phyloP scores from a whole-genome alignment of 2,329 filamentous ascomycete species.

The Penicillium concentricum region DNA sequence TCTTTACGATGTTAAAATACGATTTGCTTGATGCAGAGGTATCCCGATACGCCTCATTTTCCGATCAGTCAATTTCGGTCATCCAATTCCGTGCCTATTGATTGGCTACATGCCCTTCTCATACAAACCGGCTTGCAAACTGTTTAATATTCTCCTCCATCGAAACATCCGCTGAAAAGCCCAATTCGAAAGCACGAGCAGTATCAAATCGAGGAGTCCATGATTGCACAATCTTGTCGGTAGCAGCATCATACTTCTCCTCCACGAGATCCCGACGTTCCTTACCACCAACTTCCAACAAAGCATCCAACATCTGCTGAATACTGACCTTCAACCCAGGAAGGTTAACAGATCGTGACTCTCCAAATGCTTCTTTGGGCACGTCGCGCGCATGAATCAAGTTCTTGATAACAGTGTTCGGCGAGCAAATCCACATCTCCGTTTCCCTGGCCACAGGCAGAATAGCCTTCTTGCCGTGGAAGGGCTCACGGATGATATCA shows the following conservation, averaged over 20 bases:
- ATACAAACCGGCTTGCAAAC: conserved; percentile 37
- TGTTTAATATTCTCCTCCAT: conserved; percentile 43
- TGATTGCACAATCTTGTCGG: conserved; percentile 59
- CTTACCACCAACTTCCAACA: conserved; percentile 56
- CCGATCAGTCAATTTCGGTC: conserved; percentile 1
- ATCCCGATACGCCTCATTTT: background rate
- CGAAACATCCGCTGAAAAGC: conserved; percentile 43
- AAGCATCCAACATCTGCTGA: conserved; percentile 61
- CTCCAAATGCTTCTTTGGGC: conserved; percentile 52
- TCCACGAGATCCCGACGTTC: conserved; percentile 54
- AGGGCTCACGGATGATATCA: conserved; percentile 55
- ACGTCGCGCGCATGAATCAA: conserved; percentile 53
- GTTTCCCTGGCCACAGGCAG: conserved; percentile 54
- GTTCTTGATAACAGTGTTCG: conserved; percentile 55
- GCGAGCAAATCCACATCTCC: conserved; percentile 58
- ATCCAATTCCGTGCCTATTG: conserved; percentile 15
- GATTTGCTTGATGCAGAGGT: background rate
- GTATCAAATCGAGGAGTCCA: conserved; percentile 61
- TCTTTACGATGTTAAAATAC: background rate
- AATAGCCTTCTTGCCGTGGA: conserved; percentile 51
- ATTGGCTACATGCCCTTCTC: conserved; percentile 18
- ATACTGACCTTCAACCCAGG: conserved; percentile 58
- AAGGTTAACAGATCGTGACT: conserved; percentile 54
- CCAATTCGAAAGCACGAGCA: conserved; percentile 52
- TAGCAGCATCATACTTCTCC: conserved; percentile 55